Conservation (phyloP, 805 yeast species). For the Kregervanrija fluxuum region DNA sequence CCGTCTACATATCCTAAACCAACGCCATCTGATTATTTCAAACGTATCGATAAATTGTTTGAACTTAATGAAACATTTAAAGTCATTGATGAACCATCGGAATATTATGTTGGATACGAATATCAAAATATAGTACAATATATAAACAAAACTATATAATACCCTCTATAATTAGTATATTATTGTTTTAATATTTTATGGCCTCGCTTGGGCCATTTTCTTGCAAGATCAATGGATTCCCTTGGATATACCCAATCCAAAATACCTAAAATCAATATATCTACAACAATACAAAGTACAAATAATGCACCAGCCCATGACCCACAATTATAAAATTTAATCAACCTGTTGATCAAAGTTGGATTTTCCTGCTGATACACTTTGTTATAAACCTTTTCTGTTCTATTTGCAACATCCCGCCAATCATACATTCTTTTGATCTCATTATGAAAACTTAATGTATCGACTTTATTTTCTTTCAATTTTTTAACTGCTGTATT, state of each 20-base stretch:
- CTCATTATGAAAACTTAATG: constrained; percentile 69
- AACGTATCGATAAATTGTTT: constrained; percentile 1
- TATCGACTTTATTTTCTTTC: constrained; percentile 53
- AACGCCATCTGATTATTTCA: neutral
- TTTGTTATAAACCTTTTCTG: constrained; percentile 71
- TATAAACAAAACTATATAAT: neutral
- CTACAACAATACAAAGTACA: constrained; percentile 74
- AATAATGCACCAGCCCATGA: constrained; percentile 83
- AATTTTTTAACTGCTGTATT: constrained; percentile 60
- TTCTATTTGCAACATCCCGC: constrained; percentile 80
- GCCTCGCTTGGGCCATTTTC: constrained; percentile 62
- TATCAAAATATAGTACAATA: neutral
- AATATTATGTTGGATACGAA: too few species aligned
- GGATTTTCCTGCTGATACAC: constrained; percentile 17
- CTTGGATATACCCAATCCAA: constrained; percentile 70
- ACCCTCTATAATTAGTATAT: neutral
- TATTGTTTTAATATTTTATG: too few species aligned
- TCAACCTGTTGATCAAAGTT: constrained; percentile 50
- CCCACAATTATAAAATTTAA: constrained; percentile 62
- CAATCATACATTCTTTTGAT: constrained; percentile 84
- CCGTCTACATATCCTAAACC: too few species aligned
- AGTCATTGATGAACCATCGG: too few species aligned
- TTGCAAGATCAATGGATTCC: constrained; percentile 60
- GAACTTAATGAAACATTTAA: too few species aligned
- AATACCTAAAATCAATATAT: constrained; percentile 53